Evolutionary conservation across 2,329 filamentous ascomycete species (phyloP).

Genomic region (Penicillium digitatum): DNA sequence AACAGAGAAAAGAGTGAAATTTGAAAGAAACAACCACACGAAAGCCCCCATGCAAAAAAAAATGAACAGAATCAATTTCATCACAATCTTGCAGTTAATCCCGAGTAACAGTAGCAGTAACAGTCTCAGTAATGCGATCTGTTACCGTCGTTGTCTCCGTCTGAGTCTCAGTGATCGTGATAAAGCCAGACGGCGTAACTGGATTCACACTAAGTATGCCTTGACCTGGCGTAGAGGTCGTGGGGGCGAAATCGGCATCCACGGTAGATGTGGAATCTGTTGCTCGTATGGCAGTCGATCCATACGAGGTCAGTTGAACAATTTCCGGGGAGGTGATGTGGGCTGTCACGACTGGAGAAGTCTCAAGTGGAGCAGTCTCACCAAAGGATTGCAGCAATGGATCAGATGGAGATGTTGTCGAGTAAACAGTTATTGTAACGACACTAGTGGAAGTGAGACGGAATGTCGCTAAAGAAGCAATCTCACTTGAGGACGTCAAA

Average conservation of each 20-base stretch:
- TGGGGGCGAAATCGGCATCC: not conserved
- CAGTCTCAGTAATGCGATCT: constrained; percentile 10
- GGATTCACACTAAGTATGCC: constrained; percentile 11
- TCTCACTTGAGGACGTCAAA: not conserved
- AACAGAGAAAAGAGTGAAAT: not conserved
- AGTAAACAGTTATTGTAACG: not conserved
- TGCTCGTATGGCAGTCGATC: not conserved
- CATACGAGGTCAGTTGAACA: not conserved
- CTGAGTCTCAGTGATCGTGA: constrained; percentile 12
- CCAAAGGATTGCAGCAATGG: not conserved
- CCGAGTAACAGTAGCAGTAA: constrained; percentile 5
- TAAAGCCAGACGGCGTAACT: constrained; percentile 12
- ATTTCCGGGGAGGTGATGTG: not conserved
- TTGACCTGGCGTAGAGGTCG: not conserved
- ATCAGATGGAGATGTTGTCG: not conserved
- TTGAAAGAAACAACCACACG: too few species aligned
- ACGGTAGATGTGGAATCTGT: not conserved
- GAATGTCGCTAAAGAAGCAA: not conserved
- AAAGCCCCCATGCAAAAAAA: not conserved
- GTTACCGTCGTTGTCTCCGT: constrained; percentile 17
- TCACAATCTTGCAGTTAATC: not conserved
- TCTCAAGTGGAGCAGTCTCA: not conserved
- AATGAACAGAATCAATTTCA: not conserved
- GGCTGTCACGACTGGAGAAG: not conserved
- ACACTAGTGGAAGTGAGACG: constrained; percentile 1